Percentiles rank a stretch among this genome's conserved stretches.
Evolutionary conservation across 2,329 filamentous ascomycete species (phyloP).

Genomic region (Alternaria dauci): DNA sequence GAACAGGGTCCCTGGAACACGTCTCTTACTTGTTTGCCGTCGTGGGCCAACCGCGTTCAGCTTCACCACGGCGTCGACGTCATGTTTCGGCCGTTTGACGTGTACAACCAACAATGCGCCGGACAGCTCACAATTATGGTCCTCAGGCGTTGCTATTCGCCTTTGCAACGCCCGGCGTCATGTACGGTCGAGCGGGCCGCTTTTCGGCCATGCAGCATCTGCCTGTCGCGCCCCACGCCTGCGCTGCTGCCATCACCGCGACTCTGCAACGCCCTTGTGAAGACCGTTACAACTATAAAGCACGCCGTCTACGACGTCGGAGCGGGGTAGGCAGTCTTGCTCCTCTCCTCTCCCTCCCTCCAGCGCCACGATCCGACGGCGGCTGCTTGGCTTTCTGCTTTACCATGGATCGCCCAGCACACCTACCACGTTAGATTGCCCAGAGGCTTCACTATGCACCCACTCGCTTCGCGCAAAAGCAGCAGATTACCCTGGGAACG

Average conservation of each 20-base stretch:
- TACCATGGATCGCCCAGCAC: conserved; percentile 1
- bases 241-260: background rate
- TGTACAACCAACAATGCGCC: conserved; percentile 14
- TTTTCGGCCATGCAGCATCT: conserved; percentile 7
- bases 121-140: conserved; percentile 8
- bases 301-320: background rate
- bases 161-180: conserved; percentile 3
- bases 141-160: conserved; percentile 7
- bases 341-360: conserved; percentile 1
- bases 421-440: conserved; percentile 9
- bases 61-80: conserved; percentile 10
- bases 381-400: background rate
- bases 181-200: conserved; percentile 12
- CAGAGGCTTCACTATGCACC: conserved; percentile 13
- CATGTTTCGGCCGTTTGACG: conserved; percentile 16
- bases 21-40: background rate
- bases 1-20: background rate
- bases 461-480: conserved; percentile 20
- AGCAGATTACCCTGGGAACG: conserved; percentile 22
- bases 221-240: background rate
- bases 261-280: background rate
- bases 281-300: background rate
- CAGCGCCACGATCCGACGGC: background rate
- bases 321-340: background rate
- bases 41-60: conserved; percentile 6